A percentile compares a stretch with the other conserved stretches of the same genome.
Conservation (phyloP, 148 eudicot genomes). For the Vaccinium myrtillus region DNA sequence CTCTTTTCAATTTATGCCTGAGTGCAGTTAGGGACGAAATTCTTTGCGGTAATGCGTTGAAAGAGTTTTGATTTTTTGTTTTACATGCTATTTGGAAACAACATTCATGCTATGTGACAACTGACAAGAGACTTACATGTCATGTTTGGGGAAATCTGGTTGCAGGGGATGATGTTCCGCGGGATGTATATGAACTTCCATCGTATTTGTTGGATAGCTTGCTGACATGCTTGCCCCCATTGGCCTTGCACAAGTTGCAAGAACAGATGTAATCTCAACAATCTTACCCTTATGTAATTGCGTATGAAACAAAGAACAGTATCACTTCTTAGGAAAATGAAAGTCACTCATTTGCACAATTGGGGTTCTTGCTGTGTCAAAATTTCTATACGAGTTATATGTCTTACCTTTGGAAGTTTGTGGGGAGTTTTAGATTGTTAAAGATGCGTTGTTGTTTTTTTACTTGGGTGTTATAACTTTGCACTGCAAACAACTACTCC, state of each 20-base stretch:
- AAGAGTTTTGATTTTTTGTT: background rate
- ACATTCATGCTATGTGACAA: background rate
- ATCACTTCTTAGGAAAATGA: background rate
- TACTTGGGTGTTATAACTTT: background rate
- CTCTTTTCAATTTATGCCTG: constrained; percentile 39
- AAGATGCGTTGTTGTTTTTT: background rate
- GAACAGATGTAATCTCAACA: constrained; percentile 44
- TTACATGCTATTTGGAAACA: background rate
- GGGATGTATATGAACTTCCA: constrained; percentile 56
- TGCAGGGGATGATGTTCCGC: constrained; percentile 50
- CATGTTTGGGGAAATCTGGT: constrained; percentile 10
- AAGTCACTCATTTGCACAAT: background rate
- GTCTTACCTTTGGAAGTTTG: background rate
- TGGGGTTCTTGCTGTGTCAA: background rate
- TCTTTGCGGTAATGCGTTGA: constrained; percentile 30
- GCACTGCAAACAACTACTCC: background rate
- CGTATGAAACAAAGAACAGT: background rate
- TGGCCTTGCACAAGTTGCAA: constrained; percentile 62
- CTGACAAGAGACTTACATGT: background rate
- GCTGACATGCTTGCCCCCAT: constrained; percentile 55
- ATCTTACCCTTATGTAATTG: background rate
- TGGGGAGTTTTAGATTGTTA: background rate
- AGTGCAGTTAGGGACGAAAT: constrained; percentile 32
- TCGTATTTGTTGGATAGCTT: constrained; percentile 64
- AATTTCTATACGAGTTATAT: background rate